These are phyloP conservation scores for Capsicum pubescens DNA, from an alignment of 257 asterid genomes.

Conservation along the genomic window DNA sequence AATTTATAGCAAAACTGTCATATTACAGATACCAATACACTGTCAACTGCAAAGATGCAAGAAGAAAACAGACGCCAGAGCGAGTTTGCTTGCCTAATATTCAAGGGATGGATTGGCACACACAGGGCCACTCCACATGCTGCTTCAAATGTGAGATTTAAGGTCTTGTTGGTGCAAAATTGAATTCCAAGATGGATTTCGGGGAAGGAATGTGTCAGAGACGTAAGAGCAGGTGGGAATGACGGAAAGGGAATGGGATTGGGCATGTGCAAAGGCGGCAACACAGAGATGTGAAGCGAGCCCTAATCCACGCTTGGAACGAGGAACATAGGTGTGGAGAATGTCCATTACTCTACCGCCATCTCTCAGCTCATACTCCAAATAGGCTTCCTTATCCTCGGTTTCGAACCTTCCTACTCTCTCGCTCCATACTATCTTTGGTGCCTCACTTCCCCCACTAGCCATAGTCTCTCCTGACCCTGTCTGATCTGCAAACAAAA, in stretches of 20 bases:
- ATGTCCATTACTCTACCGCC: conserved; percentile 71
- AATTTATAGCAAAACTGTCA: neutral
- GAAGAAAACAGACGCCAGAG: neutral
- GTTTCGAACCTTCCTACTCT: conserved; percentile 67
- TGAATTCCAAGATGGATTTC: conserved; percentile 68
- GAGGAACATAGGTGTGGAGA: conserved; percentile 81
- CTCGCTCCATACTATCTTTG: conserved; percentile 68
- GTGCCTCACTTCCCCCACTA: conserved; percentile 28
- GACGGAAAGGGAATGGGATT: conserved; percentile 52
- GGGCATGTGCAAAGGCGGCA: conserved; percentile 88
- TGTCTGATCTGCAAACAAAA: neutral
- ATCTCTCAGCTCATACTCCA: conserved; percentile 55
- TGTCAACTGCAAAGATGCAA: neutral
- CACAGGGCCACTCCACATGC: neutral
- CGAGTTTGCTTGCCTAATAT: neutral
- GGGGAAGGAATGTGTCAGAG: conserved; percentile 82
- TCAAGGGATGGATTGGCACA: neutral
- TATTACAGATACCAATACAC: neutral
- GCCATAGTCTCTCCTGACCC: neutral
- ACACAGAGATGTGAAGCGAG: conserved; percentile 77
- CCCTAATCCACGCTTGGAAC: conserved; percentile 84
- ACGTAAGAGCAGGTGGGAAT: conserved; percentile 91
- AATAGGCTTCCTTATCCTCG: conserved; percentile 72
- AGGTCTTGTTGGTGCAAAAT: conserved; percentile 53
- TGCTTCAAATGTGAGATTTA: conserved; percentile 58